These are phyloP conservation scores for Emergomyces pasteurianus DNA, from an alignment of 2,329 filamentous ascomycete species.

Conservation along the genomic window DNA sequence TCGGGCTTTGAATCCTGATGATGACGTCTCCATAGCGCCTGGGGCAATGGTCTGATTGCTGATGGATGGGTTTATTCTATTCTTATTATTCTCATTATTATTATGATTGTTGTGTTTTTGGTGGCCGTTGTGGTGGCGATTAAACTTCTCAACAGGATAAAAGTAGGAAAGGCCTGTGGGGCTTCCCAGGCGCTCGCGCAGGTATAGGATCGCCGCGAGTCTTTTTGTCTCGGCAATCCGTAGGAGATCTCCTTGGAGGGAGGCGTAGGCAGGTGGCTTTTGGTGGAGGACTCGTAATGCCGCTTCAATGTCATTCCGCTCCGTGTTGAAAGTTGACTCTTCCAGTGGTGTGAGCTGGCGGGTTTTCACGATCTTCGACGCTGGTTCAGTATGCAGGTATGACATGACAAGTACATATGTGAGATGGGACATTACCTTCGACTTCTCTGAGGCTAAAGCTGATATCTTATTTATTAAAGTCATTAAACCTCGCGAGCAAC, in stretches of 20 bases:
- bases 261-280: constrained; percentile 11
- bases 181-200: constrained; percentile 13
- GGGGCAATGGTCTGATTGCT: neutral
- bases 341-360: constrained; percentile 3
- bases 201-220: constrained; percentile 19
- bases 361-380: constrained; percentile 6
- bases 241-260: constrained; percentile 11
- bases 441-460: constrained; percentile 4
- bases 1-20: constrained; percentile 6
- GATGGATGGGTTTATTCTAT: neutral
- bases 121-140: neutral
- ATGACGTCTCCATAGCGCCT: neutral
- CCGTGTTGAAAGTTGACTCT: constrained; percentile 2
- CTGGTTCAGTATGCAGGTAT: neutral
- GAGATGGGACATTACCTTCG: constrained; percentile 4
- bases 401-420: neutral
- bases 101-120: neutral
- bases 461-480: constrained; percentile 17
- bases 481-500: constrained; percentile 22
- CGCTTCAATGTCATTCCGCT: constrained; percentile 2
- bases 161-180: constrained; percentile 5
- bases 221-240: constrained; percentile 20
- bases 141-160: neutral
- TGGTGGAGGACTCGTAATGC: constrained; percentile 10
- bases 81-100: no score